Conservation (phyloP, 2,329 filamentous ascomycete genomes). For the Thermoascus crustaceus region DNA sequence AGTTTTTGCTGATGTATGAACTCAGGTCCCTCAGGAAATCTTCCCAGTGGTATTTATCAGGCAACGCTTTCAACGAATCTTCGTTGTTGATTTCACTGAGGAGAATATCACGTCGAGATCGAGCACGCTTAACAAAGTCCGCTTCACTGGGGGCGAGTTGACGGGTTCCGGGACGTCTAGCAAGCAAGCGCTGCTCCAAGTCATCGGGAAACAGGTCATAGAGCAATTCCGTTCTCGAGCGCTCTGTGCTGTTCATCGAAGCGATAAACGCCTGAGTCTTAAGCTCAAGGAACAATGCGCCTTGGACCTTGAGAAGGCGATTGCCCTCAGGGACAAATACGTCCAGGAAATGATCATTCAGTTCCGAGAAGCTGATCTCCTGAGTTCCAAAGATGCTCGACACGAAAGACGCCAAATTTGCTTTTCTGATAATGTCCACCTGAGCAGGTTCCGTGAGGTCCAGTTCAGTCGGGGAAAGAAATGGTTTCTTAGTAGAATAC, state of each 20-base stretch:
- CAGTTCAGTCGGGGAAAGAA: conserved; percentile 47
- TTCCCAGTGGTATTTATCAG: conserved; percentile 55
- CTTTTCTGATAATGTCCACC: conserved; percentile 53
- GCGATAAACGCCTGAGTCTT: conserved; percentile 62
- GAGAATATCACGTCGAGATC: conserved; percentile 49
- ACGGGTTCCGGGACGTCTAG: conserved; percentile 46
- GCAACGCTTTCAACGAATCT: conserved; percentile 42
- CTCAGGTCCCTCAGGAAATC: conserved; percentile 54
- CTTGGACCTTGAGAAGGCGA: conserved; percentile 52
- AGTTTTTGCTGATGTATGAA: conserved; percentile 50
- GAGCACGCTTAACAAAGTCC: conserved; percentile 50
- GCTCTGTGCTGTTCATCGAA: conserved; percentile 49
- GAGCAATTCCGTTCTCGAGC: conserved; percentile 48
- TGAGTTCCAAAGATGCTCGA: conserved; percentile 56
- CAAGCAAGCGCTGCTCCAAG: conserved; percentile 46
- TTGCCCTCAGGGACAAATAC: conserved; percentile 55
- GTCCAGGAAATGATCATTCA: conserved; percentile 56
- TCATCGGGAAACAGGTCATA: conserved; percentile 53
- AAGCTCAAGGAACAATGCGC: conserved; percentile 53
- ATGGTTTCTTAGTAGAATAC: conserved; percentile 49
- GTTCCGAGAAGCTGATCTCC: conserved; percentile 55
- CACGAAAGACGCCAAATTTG: conserved; percentile 58
- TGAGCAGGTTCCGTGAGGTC: conserved; percentile 45
- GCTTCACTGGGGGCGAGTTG: conserved; percentile 50
- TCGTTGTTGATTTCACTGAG: conserved; percentile 46